These are phyloP conservation scores for Nannochloropsis oceanica DNA, from an alignment of 108 stramenopile genomes.

Conservation along the genomic window DNA sequence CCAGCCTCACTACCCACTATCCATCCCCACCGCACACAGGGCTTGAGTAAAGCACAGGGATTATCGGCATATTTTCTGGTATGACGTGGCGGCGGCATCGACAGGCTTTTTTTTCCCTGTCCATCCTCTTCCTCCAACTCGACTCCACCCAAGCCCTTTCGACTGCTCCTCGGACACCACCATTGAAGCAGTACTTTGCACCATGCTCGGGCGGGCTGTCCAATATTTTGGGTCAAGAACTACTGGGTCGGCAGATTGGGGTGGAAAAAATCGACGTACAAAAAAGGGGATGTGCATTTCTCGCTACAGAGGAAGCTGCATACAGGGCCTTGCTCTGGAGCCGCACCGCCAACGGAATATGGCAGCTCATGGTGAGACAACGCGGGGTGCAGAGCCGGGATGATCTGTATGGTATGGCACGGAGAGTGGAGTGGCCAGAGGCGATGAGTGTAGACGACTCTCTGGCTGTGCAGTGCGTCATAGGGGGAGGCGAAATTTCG, in stretches of 20 bases:
- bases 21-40: too few relatives aligned
- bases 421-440: background rate
- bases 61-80: too few relatives aligned
- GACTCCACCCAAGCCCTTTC: background rate
- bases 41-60: too few relatives aligned
- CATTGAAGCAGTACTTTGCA: background rate
- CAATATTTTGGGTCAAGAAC: slow-evolving; percentile 1
- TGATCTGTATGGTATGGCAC: slow-evolving; percentile 6
- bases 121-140: background rate
- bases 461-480: slow-evolving; percentile 6
- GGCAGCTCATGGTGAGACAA: slow-evolving; percentile 1
- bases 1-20: too few relatives aligned
- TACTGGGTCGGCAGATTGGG: background rate
- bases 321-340: slow-evolving; percentile 23
- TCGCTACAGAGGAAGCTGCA: slow-evolving; percentile 3
- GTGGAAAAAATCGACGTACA: background rate
- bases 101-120: background rate
- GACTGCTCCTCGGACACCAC: background rate
- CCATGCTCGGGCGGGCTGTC: background rate
- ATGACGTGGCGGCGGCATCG: too few relatives aligned
- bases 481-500: slow-evolving; percentile 9
- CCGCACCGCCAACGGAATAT: slow-evolving; percentile 14
- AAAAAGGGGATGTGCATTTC: slow-evolving; percentile 10
- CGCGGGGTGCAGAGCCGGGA: background rate
- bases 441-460: slow-evolving; percentile 8